Conservation (phyloP, 306 rosid genomes). For the Argentina anserina region DNA sequence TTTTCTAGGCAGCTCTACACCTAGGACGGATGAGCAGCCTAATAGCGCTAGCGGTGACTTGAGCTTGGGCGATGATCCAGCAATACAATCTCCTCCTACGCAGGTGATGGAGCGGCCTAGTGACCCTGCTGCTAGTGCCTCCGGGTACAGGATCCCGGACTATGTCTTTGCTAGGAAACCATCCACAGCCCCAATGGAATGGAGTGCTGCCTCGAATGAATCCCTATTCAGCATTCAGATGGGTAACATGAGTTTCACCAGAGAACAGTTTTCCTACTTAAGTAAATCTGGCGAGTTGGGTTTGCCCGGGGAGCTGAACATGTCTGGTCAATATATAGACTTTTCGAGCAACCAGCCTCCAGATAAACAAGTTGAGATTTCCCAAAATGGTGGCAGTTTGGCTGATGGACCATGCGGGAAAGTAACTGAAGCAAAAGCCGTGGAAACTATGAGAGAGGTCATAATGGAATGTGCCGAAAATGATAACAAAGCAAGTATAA, state of each 20-base stretch:
- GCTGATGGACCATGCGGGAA: conserved; percentile 9
- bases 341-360: conserved; percentile 29
- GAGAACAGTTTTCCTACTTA: conserved; percentile 35
- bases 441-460: conserved; percentile 74
- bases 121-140: conserved; percentile 18
- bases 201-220: conserved; percentile 82
- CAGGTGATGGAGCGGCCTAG: conserved; percentile 69
- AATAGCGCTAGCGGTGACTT: conserved; percentile 9
- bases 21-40: conserved; percentile 14
- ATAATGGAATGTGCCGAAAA: conserved; percentile 50
- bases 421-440: conserved; percentile 56
- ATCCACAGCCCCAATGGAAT: conserved; percentile 50
- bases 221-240: conserved; percentile 83
- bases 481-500: conserved; percentile 7
- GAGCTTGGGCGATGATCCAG: conserved; percentile 16
- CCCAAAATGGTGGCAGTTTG: conserved; percentile 19
- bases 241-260: conserved; percentile 84
- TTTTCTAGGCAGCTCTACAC: conserved; percentile 31
- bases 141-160: conserved; percentile 58
- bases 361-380: conserved; percentile 28
- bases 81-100: conserved; percentile 49
- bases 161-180: conserved; percentile 64
- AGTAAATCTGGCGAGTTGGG: conserved; percentile 53
- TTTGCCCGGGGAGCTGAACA: conserved; percentile 29
- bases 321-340: conserved; percentile 23